Base-by-base conservation (phyloP, 2,329 filamentous ascomycete species). In the Ophiosphaerella korrae region DNA sequence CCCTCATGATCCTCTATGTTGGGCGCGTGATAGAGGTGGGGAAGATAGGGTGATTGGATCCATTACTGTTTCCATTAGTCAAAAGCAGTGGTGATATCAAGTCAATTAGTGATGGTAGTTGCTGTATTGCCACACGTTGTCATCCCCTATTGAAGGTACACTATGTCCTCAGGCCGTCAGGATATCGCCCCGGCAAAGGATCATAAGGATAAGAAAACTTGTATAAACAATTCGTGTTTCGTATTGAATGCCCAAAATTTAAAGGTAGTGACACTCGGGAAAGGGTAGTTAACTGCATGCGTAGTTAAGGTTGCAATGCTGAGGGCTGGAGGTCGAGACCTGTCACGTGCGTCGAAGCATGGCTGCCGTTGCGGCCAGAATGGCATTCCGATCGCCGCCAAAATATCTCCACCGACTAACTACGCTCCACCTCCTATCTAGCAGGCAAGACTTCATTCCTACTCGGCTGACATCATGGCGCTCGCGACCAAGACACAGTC, bases 401-500 rank as follows among this genome's bases (percentile, higher is more conserved):
- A 66, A 66, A 57, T 62, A 59, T 65, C 63, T 60, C 65, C 65
- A 63, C 65, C 42, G 55, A 29, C 26, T 29, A 6, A 29, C 63
- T 48, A 50, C 46, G 40, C 57, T 64, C 54, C 52, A 61, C 60
- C 41, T 63, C 64, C 63, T 64, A 59, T 62, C 60, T 55, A 46
- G 58, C 50, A 55, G 38, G 45, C 52, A 48, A 48, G 36, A 44
- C 40, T 48, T 14, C 55, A 59, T 60, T 66, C 42, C 51, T 61
- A 55, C 54, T 13, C 7, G 51, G 46, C 48, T 51, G 47, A 53
- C 66, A 62, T 52, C 57, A 85, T 85, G 83, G 81, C 81, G 74
- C 74, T 80, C 55, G 94, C 94, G 72, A 88, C 90, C 45, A 99
- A 97, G 82, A 86, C 91, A 74, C 87, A 97, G 81, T 97, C 93